phyloP scores from a whole-genome alignment of 164 flowering plant genomes.

The Echeveria elegans region DNA sequence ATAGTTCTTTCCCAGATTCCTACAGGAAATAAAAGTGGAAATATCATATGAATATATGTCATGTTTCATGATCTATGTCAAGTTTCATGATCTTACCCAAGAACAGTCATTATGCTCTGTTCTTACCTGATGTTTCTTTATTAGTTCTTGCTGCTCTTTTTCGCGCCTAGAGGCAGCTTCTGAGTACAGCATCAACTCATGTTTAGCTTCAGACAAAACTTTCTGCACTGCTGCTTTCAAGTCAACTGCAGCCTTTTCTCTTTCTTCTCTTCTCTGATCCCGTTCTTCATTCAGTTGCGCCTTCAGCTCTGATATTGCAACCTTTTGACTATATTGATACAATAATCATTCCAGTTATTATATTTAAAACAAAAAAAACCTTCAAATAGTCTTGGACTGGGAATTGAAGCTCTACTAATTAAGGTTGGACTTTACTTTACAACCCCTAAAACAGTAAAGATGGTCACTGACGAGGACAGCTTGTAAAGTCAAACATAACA shows the following conservation, averaged over 20 bases:
- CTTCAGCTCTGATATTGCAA: constrained; percentile 70
- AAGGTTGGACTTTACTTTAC: too few species aligned
- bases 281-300: constrained; percentile 70
- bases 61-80: neutral
- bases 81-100: neutral
- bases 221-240: constrained; percentile 60
- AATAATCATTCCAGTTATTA: neutral
- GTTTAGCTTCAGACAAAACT: constrained; percentile 67
- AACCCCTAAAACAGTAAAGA: neutral
- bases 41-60: neutral
- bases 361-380: neutral
- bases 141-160: constrained; percentile 72
- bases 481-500: neutral
- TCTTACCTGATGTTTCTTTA: constrained; percentile 78
- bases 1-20: constrained; percentile 79
- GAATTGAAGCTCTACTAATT: neutral
- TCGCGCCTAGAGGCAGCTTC: constrained; percentile 61
- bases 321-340: constrained; percentile 61
- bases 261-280: constrained; percentile 72
- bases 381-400: neutral
- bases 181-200: constrained; percentile 54
- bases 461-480: neutral
- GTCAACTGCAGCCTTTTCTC: constrained; percentile 73
- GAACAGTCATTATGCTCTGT: neutral
- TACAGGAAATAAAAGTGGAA: constrained; percentile 19